phyloP scores from a whole-genome alignment of 2,329 filamentous ascomycete genomes.

The Aspergillus hiratsukae region DNA sequence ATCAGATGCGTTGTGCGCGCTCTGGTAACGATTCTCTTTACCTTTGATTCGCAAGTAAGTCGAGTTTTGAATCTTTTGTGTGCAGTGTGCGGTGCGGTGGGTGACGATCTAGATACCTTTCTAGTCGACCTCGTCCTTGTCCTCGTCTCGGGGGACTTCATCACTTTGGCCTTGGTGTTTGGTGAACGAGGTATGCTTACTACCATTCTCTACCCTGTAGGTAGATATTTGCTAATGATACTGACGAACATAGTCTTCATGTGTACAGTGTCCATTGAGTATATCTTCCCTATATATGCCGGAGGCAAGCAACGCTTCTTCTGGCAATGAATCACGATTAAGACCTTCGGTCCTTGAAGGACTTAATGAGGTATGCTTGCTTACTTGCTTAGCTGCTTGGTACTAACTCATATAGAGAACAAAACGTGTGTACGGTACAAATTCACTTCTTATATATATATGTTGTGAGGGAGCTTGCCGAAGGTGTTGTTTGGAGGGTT shows the following conservation, averaged over 20 bases:
- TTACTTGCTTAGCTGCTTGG: neutral
- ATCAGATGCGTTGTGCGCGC: slow-evolving; percentile 4
- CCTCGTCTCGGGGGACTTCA: neutral
- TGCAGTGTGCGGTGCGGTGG: neutral
- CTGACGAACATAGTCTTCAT: too few species aligned
- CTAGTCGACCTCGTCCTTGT: neutral
- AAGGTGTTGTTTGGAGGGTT: neutral
- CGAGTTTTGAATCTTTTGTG: neutral
- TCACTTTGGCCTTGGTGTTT: too few species aligned
- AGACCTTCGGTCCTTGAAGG: too few species aligned
- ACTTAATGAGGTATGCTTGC: neutral
- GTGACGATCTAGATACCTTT: neutral
- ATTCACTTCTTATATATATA: neutral
- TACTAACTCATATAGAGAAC: neutral
- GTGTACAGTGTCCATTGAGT: too few species aligned
- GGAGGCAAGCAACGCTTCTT: too few species aligned
- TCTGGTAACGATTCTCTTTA: slow-evolving; percentile 1
- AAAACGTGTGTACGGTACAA: too few species aligned
- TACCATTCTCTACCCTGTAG: too few species aligned
- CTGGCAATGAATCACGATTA: too few species aligned
- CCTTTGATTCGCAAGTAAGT: neutral
- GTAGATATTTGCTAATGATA: too few species aligned
- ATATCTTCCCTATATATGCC: too few species aligned
- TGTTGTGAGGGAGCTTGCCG: too few species aligned
- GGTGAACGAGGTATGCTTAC: too few species aligned